Evolutionary conservation across 441 rosid genomes (phyloP).

Genomic region (Arabidopsis hybrid): DNA sequence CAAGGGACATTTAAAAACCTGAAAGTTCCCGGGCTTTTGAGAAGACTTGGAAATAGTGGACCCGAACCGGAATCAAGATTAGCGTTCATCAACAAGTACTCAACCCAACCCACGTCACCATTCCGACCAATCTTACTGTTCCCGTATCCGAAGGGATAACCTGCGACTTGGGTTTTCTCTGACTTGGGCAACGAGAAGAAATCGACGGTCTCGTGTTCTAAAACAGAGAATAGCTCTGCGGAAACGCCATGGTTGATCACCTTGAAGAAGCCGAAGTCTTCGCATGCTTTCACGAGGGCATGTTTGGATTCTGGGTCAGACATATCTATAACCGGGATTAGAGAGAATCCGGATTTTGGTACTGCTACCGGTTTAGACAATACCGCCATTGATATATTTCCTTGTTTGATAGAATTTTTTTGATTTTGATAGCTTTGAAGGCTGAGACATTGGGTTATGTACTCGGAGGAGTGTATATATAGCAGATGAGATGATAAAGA

Average conservation of each 20-base stretch:
- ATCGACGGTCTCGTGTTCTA: conserved; percentile 57
- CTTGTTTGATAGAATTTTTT: background rate
- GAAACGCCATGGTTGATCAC: conserved; percentile 73
- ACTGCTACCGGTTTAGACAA: conserved; percentile 39
- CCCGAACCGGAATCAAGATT: conserved; percentile 43
- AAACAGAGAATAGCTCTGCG: conserved; percentile 48
- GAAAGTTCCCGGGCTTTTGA: conserved; percentile 46
- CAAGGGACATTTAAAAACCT: conserved; percentile 39
- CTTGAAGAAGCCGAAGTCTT: conserved; percentile 74
- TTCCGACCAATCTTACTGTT: conserved; percentile 59
- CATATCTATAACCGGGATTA: conserved; percentile 66
- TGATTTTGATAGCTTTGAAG: conserved; percentile 24
- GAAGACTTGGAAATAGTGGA: conserved; percentile 31
- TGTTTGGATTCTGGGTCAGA: conserved; percentile 60
- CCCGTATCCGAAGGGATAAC: conserved; percentile 69
- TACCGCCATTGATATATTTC: conserved; percentile 35
- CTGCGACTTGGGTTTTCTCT: conserved; percentile 54
- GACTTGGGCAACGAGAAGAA: conserved; percentile 62
- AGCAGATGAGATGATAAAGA: conserved; percentile 13
- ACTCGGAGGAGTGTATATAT: conserved; percentile 33
- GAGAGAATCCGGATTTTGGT: conserved; percentile 35
- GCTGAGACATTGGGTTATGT: conserved; percentile 23
- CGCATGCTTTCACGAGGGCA: conserved; percentile 69
- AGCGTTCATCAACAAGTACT: conserved; percentile 55
- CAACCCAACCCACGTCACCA: conserved; percentile 73